Percentiles rank a stretch among this genome's conserved stretches.
Conservation (phyloP, 2,329 filamentous ascomycete genomes). For the Didymella glomerata region DNA sequence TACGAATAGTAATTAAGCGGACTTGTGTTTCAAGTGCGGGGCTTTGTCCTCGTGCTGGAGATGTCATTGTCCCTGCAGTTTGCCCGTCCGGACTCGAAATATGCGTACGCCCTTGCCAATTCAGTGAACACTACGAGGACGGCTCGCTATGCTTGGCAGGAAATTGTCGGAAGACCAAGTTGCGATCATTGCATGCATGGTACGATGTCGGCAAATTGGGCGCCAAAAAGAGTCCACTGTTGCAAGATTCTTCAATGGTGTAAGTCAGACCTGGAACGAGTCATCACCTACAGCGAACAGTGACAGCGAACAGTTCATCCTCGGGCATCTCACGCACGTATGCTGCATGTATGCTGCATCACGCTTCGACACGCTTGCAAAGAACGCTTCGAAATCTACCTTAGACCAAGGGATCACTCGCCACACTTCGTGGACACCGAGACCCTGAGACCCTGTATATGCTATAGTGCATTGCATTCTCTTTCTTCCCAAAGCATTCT, state of each 20-base stretch:
- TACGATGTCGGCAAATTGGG: conserved; percentile 6
- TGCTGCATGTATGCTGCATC: neutral
- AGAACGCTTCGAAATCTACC: neutral
- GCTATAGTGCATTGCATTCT: neutral
- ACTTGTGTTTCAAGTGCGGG: conserved; percentile 15
- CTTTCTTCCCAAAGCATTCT: neutral
- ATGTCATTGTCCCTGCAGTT: conserved; percentile 17
- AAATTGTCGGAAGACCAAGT: neutral
- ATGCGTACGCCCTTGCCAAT: conserved; percentile 14
- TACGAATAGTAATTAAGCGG: conserved; percentile 24
- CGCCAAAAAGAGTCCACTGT: neutral
- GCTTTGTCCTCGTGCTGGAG: conserved; percentile 4
- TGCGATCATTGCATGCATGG: conserved; percentile 10
- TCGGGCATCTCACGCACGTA: neutral
- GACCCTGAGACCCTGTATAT: conserved; percentile 10
- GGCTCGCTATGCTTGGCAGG: conserved; percentile 3
- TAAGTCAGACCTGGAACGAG: conserved; percentile 1
- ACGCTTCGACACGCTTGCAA: neutral
- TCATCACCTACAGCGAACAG: neutral
- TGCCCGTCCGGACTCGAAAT: conserved; percentile 27
- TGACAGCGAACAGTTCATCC: neutral
- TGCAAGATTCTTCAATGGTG: conserved; percentile 4
- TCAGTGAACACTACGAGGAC: conserved; percentile 1
- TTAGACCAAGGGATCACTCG: conserved; percentile 12
- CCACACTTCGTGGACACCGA: conserved; percentile 23